Evolutionary conservation across 2,329 filamentous ascomycete species (phyloP).

Genomic region (Xylaria arbuscula): DNA sequence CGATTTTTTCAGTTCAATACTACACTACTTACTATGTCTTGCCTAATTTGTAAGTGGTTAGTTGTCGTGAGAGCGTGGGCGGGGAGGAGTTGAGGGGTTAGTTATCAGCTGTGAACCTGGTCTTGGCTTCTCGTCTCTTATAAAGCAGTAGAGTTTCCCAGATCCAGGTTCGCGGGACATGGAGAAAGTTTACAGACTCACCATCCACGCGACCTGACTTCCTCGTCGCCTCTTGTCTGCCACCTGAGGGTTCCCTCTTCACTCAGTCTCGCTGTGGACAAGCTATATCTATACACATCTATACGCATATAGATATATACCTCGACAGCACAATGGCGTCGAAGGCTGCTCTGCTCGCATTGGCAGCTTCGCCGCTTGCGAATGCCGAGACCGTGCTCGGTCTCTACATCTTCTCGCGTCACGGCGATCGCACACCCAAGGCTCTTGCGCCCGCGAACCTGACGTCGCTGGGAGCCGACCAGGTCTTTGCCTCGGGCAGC

Average conservation of each 20-base stretch:
- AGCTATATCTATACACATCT: slow-evolving; percentile 13
- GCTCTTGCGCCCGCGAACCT: slow-evolving; percentile 75
- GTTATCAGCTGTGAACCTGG: neutral
- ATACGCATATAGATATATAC: neutral
- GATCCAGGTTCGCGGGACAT: neutral
- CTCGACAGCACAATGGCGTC: slow-evolving; percentile 51
- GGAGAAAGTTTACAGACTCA: slow-evolving; percentile 7
- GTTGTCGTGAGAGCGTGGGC: neutral
- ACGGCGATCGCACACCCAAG: slow-evolving; percentile 90
- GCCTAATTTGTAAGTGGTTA: slow-evolving; percentile 12
- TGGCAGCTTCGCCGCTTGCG: slow-evolving; percentile 51
- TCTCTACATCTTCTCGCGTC: slow-evolving; percentile 87
- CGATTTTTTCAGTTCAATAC: neutral
- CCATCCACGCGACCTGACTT: slow-evolving; percentile 1
- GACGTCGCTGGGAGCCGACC: slow-evolving; percentile 80
- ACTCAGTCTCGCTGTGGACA: slow-evolving; percentile 1
- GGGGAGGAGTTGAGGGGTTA: slow-evolving; percentile 11
- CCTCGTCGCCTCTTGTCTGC: slow-evolving; percentile 8
- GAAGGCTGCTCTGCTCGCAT: slow-evolving; percentile 56
- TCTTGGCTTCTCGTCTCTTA: neutral
- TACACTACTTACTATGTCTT: neutral
- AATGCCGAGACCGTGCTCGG: slow-evolving; percentile 77
- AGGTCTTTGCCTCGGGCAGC: slow-evolving; percentile 77
- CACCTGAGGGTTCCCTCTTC: neutral
- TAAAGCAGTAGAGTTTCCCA: slow-evolving; percentile 6